Evolutionary conservation across 164 flowering plant species (phyloP).

Genomic region (Vitis amurensis): DNA sequence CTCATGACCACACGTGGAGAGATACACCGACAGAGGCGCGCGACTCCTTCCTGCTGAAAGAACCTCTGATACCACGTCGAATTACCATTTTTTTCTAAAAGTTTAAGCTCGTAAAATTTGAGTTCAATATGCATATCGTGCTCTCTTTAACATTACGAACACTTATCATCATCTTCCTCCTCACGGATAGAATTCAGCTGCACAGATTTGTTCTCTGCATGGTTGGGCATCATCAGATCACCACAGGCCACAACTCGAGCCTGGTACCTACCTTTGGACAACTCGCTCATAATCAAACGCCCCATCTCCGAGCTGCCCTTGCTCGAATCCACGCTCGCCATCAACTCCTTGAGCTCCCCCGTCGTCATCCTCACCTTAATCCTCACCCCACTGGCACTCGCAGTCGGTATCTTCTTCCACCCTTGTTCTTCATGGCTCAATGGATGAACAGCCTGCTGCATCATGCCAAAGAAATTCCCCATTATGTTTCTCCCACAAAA

Average conservation of each 20-base stretch:
- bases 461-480: conserved; percentile 14
- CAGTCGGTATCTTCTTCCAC: too few relatives aligned
- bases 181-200: conserved; percentile 4
- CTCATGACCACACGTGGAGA: too few relatives aligned
- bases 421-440: neutral
- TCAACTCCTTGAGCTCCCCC: conserved; percentile 15
- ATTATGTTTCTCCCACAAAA: neutral
- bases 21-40: too few relatives aligned
- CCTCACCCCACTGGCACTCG: neutral
- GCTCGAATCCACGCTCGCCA: conserved; percentile 12
- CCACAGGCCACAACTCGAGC: conserved; percentile 1
- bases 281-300: conserved; percentile 10
- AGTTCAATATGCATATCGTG: too few relatives aligned
- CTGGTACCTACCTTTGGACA: conserved; percentile 5
- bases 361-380: conserved; percentile 15
- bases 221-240: neutral
- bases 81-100: too few relatives aligned
- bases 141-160: too few relatives aligned
- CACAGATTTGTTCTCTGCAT: neutral
- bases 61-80: too few relatives aligned
- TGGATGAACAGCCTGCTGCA: neutral
- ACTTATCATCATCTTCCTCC: neutral
- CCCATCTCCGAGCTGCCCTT: conserved; percentile 10
- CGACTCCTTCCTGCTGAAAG: too few relatives aligned
- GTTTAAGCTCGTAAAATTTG: too few relatives aligned